These are phyloP conservation scores for Spergularia bocconei DNA, from an alignment of 148 eudicot genomes.

Conservation along the genomic window DNA sequence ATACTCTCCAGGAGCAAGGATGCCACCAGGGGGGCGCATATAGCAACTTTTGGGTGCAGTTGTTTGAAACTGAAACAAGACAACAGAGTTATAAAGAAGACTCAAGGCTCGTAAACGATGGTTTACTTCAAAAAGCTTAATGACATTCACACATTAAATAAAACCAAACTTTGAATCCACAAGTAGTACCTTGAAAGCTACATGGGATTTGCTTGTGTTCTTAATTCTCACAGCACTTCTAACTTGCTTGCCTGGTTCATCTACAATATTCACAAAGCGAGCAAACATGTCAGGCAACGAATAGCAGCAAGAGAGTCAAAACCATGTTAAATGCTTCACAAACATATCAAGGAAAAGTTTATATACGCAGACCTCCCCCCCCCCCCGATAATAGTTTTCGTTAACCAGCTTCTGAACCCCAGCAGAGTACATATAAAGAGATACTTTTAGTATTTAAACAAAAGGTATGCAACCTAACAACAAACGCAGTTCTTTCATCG, in stretches of 20 bases:
- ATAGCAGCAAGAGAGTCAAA: background rate
- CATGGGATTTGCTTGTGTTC: constrained; percentile 75
- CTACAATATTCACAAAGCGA: constrained; percentile 35
- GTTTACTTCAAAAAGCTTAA: background rate
- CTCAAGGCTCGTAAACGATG: background rate
- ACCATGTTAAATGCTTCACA: background rate
- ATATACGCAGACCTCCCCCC: background rate
- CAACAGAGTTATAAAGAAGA: background rate
- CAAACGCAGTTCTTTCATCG: background rate
- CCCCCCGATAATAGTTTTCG: background rate
- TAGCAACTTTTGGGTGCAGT: constrained; percentile 89
- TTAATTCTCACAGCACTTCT: constrained; percentile 81
- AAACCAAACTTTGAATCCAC: background rate
- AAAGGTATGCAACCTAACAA: background rate
- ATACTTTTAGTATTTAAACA: background rate
- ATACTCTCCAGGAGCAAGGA: constrained; percentile 76
- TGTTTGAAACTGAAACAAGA: constrained; percentile 61
- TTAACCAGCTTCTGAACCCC: background rate
- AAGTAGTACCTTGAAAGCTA: constrained; percentile 80
- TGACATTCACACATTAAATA: background rate
- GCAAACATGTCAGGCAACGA: constrained; percentile 14
- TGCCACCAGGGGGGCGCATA: constrained; percentile 90
- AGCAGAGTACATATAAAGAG: background rate
- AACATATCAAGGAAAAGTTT: background rate
- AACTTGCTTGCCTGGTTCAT: constrained; percentile 88